These are phyloP conservation scores for Cercospora citrullina DNA, from an alignment of 2,329 filamentous ascomycete species.

Conservation along the genomic window DNA sequence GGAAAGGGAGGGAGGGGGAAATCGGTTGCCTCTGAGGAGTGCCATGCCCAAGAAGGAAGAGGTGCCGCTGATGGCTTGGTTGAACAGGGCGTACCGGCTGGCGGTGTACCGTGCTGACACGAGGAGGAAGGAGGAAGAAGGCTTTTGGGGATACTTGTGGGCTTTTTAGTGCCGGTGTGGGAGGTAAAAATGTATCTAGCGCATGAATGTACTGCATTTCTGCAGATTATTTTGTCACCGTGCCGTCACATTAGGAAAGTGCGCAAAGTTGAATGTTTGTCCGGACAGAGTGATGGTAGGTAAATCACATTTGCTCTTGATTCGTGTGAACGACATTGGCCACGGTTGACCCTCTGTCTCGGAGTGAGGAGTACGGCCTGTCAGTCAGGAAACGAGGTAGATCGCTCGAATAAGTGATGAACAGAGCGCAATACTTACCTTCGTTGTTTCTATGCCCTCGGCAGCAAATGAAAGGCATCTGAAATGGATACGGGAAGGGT, in stretches of 20 bases:
- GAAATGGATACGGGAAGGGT: background rate
- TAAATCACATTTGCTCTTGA: background rate
- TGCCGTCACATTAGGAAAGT: background rate
- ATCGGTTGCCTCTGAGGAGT: background rate
- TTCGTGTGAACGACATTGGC: background rate
- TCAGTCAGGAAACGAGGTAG: background rate
- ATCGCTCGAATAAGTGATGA: background rate
- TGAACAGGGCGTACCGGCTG: background rate
- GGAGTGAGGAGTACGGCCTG: background rate
- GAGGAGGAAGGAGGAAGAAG: background rate
- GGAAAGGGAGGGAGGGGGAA: background rate
- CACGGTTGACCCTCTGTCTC: background rate
- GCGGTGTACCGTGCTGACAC: background rate
- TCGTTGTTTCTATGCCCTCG: background rate
- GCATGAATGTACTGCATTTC: background rate
- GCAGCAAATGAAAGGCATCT: background rate
- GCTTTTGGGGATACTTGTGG: background rate
- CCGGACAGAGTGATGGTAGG: background rate
- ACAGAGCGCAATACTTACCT: background rate
- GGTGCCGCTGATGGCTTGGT: background rate
- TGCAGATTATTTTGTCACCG: background rate
- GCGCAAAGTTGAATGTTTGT: background rate
- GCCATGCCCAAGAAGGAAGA: background rate
- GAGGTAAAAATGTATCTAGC: background rate
- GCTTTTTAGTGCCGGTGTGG: background rate